Evolutionary conservation across 2,329 filamentous ascomycete genomes (phyloP).

Genomic region (Drechslerella stenobrocha): DNA sequence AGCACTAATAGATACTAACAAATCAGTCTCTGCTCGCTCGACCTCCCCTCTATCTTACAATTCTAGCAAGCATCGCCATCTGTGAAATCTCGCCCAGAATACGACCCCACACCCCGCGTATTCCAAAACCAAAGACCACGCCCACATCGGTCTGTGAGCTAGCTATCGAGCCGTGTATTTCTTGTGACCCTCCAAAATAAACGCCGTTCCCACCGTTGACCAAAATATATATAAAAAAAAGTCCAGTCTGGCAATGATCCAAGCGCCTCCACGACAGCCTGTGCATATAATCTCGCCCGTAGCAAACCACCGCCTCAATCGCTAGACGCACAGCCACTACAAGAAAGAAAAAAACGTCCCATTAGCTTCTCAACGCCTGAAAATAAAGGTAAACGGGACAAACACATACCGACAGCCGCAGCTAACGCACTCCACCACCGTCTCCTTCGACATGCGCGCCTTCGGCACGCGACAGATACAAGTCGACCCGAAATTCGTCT

Average conservation of each 20-base stretch:
- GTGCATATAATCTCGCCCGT: not conserved
- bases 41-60: too few species aligned
- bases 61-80: too few species aligned
- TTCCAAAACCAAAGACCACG: too few species aligned
- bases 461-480: slow-evolving; percentile 95
- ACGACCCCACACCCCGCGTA: too few species aligned
- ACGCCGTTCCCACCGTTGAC: too few species aligned
- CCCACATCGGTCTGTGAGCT: too few species aligned
- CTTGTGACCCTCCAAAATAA: too few species aligned
- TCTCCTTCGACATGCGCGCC: slow-evolving; percentile 78
- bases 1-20: too few species aligned
- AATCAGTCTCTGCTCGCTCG: too few species aligned
- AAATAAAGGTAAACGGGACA: not conserved
- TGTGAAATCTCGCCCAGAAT: too few species aligned
- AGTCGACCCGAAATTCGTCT: slow-evolving; percentile 97
- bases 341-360: slow-evolving; percentile 7
- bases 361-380: not conserved
- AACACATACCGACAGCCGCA: slow-evolving; percentile 72
- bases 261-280: not conserved
- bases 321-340: slow-evolving; percentile 6
- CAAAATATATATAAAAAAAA: too few species aligned
- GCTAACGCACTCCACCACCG: slow-evolving; percentile 88
- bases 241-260: not conserved
- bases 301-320: not conserved
- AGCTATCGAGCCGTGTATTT: too few species aligned